Conservation (phyloP, 2,329 filamentous ascomycete species). For the Fulvia fulva region DNA sequence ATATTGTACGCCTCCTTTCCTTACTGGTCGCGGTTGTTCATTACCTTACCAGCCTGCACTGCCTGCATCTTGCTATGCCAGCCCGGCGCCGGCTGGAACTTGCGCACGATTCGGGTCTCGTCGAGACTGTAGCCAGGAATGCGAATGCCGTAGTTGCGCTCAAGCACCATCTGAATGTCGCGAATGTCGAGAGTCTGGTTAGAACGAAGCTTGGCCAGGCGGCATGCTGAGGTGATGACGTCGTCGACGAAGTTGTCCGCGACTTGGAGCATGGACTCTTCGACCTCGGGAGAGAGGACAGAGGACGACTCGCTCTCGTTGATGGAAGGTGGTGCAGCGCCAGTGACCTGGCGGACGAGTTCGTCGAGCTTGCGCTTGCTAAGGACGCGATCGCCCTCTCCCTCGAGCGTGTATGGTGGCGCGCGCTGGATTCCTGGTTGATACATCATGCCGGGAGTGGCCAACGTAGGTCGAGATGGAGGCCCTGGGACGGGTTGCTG, state of each 20-base stretch:
- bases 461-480: constrained; percentile 75
- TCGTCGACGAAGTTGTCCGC: constrained; percentile 95
- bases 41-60: constrained; percentile 84
- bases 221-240: constrained; percentile 80
- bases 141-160: constrained; percentile 68
- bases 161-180: constrained; percentile 53
- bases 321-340: constrained; percentile 63
- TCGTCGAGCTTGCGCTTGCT: constrained; percentile 98
- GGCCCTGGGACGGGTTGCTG: constrained; percentile 72
- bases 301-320: constrained; percentile 55
- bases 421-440: constrained; percentile 81
- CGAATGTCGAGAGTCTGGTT: constrained; percentile 82
- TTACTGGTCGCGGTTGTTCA: constrained; percentile 26
- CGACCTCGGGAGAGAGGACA: constrained; percentile 82
- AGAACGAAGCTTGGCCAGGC: constrained; percentile 86
- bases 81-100: constrained; percentile 78
- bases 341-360: constrained; percentile 87
- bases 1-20: neutral
- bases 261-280: constrained; percentile 88
- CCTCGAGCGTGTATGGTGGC: constrained; percentile 80
- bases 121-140: constrained; percentile 94
- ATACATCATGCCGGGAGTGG: constrained; percentile 77
- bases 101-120: constrained; percentile 88
- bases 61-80: constrained; percentile 98
- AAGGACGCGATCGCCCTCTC: constrained; percentile 87